Evolutionary conservation across 1,284 basidiomycete genomes (phyloP), one percentile per base, ranked within the genome.

Genomic region (Ustilago lituana): DNA sequence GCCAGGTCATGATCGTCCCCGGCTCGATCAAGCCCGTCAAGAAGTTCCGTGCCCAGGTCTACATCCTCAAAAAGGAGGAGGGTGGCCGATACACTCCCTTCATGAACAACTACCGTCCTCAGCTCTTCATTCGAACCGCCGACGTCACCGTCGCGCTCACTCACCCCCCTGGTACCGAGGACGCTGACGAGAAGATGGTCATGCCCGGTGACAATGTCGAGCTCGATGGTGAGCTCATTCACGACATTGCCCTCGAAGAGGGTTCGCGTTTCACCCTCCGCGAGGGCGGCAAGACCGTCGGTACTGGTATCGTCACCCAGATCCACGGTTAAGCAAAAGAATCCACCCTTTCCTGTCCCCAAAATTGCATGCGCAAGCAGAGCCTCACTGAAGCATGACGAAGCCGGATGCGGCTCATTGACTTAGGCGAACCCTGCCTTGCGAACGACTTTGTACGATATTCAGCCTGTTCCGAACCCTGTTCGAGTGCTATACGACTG

Each of bases 161-260:
- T 14, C 98, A 94, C 89, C 93, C 94, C 26, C 89, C 90, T 50
- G 93, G 89, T 45, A 85, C 84, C 47, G 36, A 77, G 62, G 81
- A 82, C 46, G 80, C 80, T 31, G 78, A 82, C 53, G 84, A 84
- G 76, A 84, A 84, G 74, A 82, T 94, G 88, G 91, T 98, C 78
- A 96, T 98, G 93, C 95, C 95, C 50, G 95, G 96, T 78, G 96
- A 98, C 86, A 96, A 96, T 80, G 90, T 98, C 61, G 94, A 97
- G 84, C 90, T 98, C 86, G 86, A 92, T 57, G 93, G 91, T 78
- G 87, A 89, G 43, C 87, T 98, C 38, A 87, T 90, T 27, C 89
- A 91, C 82, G 93, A 97, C 83, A 89, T 97, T 69, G 94, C 94
- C 37, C 88, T 93, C 56, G 95, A 98, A 85, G 86, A 89, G 73